phyloP scores from a whole-genome alignment of 2,329 filamentous ascomycete genomes.

The Colletotrichum graminicola region DNA sequence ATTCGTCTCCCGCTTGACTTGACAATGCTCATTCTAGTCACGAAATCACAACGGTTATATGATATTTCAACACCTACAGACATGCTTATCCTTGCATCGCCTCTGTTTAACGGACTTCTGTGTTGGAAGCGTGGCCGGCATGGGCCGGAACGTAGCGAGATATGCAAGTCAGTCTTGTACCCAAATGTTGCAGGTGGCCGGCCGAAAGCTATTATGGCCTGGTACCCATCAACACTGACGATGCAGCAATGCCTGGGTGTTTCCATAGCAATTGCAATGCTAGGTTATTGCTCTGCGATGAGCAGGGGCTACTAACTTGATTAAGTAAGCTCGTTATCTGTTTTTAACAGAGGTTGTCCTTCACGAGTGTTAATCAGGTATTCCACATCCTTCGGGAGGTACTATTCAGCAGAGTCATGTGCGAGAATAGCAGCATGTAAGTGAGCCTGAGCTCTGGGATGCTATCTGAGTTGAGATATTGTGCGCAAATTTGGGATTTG shows the following conservation, averaged over 20 bases:
- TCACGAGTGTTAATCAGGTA: neutral
- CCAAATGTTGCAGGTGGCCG: neutral
- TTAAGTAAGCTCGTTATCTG: constrained; percentile 14
- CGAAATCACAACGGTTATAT: constrained; percentile 8
- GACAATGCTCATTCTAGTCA: constrained; percentile 10
- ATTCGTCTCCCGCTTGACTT: constrained; percentile 3
- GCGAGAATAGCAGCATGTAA: constrained; percentile 16
- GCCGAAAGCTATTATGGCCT: constrained; percentile 5
- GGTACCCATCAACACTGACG: neutral
- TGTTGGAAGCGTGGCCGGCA: neutral
- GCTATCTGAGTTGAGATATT: constrained; percentile 6
- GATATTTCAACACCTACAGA: neutral
- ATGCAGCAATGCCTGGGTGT: neutral
- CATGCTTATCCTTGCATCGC: neutral
- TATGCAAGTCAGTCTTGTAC: constrained; percentile 7
- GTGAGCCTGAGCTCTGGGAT: neutral
- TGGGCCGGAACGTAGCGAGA: constrained; percentile 1
- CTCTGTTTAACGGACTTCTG: neutral
- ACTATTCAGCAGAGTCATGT: constrained; percentile 27
- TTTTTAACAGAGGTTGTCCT: neutral
- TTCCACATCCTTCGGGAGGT: neutral
- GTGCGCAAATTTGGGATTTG: constrained; percentile 22
- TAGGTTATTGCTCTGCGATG: neutral
- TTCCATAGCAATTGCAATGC: neutral
- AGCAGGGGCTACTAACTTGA: constrained; percentile 10